Evolutionary conservation across 345 rosid genomes (phyloP), one percentile per base, ranked within the genome.

Genomic region (Gossypium sturtianum): DNA sequence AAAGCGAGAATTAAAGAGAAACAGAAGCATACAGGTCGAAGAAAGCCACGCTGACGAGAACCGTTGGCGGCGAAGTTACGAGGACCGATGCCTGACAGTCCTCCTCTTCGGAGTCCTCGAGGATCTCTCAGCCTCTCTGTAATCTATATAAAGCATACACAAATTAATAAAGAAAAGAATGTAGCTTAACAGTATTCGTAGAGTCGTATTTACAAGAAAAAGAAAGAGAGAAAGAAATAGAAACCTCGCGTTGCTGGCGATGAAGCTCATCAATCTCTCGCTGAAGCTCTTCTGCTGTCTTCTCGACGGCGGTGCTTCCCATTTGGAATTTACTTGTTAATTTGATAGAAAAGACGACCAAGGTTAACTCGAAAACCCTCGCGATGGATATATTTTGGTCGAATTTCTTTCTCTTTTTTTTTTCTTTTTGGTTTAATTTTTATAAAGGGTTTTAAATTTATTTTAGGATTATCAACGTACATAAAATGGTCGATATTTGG

Each of bases 41-140:
- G 73, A 79, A 86, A 87, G 76, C 87, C 90, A 27, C 97, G 87
- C 3, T 80, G 87, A 45, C 89, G 91, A 72, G 75, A 81, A 69
- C 97, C 97, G 62, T 81, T 86, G 29, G 85, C 80, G 44, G 86
- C 86, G n/a, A 78, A 84, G 73, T 83, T 87, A 12, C 97, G 87
- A 78, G 93, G 90, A 41, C 77, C 86, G 22, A 79, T 80, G 12
- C 86, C 82, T 9, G 86, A 9, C 22, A 83, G 67, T 23, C 84
- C 88, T 58, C 99, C 97, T n/a, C 97, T 81, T n/a, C 98, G 97
- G 20, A 93, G 84, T 23, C 99, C 97, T 48, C 97, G 87, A 75
- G 99, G 99, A 84, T 95, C 96, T 71, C 94, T 89, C 63, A 95
- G 86, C 80, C 97, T 86, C 88, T 93, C 97, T 6, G 94, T 89